phyloP scores from a whole-genome alignment of 2,329 filamentous ascomycete species.

The Fusarium guadeloupense region DNA sequence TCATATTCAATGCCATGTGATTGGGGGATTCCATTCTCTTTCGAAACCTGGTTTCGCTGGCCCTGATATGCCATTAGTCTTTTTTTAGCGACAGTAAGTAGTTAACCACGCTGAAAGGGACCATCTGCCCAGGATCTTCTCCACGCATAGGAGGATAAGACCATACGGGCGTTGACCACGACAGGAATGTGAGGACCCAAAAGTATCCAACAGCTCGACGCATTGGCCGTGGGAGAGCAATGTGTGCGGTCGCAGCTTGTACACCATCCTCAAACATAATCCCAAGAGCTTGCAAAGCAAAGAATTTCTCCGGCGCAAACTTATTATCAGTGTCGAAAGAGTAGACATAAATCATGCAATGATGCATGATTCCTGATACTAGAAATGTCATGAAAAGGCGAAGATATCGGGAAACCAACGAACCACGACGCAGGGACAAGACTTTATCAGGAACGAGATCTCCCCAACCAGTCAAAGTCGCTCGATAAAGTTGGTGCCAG shows the following conservation, averaged over 20 bases:
- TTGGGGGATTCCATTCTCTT: too few relatives aligned
- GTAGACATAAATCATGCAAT: not conserved
- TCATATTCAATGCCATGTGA: too few relatives aligned
- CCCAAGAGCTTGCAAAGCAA: not conserved
- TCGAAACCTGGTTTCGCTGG: too few relatives aligned
- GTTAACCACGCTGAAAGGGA: too few relatives aligned
- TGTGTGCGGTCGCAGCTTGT: fast-evolving
- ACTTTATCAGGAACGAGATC: not conserved
- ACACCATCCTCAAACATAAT: not conserved
- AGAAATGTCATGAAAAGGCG: not conserved
- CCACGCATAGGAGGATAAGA: not conserved
- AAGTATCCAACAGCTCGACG: not conserved
- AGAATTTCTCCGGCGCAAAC: not conserved
- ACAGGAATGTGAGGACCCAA: not conserved
- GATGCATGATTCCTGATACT: not conserved
- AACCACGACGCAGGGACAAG: not conserved
- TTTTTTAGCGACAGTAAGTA: too few relatives aligned
- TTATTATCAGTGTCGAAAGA: not conserved
- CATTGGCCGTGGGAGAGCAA: not conserved
- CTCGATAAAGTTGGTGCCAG: conserved; percentile 11
- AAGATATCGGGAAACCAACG: not conserved
- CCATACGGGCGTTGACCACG: not conserved
- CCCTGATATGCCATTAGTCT: too few relatives aligned
- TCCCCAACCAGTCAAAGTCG: not conserved
- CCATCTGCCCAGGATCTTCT: not conserved